Evolutionary conservation across 495 filamentous ascomycete species (phyloP).

Genomic region (Clohesyomyces aquaticus): DNA sequence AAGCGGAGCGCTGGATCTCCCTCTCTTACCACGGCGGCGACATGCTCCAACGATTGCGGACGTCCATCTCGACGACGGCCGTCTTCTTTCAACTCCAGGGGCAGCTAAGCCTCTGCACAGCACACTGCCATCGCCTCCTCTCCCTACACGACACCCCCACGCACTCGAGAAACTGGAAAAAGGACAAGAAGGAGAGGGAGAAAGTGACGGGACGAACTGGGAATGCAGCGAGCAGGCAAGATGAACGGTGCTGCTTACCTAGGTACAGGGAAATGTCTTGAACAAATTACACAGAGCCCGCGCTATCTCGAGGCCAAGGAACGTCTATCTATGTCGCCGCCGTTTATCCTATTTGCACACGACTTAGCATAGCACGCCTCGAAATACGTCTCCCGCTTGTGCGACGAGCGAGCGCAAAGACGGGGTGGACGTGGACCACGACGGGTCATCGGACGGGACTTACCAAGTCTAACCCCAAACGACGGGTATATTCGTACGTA

Average conservation of each 20-base stretch:
- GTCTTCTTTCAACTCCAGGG: not conserved
- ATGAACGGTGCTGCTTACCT: slow-evolving; percentile 29
- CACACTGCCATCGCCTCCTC: not conserved
- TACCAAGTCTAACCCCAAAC: slow-evolving; percentile 1
- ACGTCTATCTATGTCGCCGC: not conserved
- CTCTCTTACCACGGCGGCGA: not conserved
- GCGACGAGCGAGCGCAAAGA: not conserved
- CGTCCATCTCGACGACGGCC: not conserved
- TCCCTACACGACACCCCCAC: not conserved
- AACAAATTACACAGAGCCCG: slow-evolving; percentile 8
- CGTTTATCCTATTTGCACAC: slow-evolving; percentile 1
- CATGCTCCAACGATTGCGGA: not conserved
- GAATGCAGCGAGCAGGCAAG: not conserved
- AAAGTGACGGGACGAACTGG: not conserved
- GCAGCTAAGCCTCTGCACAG: not conserved
- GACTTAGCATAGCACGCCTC: not conserved
- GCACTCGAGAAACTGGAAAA: not conserved
- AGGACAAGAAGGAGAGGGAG: slow-evolving; percentile 6
- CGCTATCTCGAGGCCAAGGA: slow-evolving; percentile 13
- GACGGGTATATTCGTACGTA: slow-evolving; percentile 19
- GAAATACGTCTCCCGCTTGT: not conserved
- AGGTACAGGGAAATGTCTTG: slow-evolving; percentile 12
- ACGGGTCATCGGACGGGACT: not conserved
- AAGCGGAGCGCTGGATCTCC: not conserved
- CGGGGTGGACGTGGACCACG: not conserved